A percentile compares a stretch with the other conserved stretches of the same genome.
Conservation (phyloP, 2,329 filamentous ascomycete genomes). For the Beauveria rudraprayagi region DNA sequence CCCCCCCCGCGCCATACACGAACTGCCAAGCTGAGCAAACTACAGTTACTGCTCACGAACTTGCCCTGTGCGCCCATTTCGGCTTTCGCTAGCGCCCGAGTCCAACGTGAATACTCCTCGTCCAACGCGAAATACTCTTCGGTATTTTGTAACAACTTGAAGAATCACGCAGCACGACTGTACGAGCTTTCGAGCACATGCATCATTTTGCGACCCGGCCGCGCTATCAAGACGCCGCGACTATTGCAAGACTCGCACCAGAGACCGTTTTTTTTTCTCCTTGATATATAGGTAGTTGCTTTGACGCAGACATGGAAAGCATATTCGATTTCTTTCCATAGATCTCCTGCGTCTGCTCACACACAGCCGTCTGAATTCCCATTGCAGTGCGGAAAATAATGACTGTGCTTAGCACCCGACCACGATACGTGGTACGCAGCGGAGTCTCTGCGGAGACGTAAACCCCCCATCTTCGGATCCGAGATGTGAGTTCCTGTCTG, state of each 20-base stretch:
- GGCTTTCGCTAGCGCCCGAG: background rate
- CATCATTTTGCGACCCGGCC: no score
- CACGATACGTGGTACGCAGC: conserved; percentile 25
- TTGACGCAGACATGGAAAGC: no score
- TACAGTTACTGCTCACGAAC: background rate
- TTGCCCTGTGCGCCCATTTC: background rate
- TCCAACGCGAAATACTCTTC: background rate
- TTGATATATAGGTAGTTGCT: no score
- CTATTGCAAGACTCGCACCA: background rate
- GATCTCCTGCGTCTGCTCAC: no score
- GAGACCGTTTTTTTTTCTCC: no score
- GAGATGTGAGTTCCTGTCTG: conserved; percentile 32
- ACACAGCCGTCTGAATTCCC: no score
- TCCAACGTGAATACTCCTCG: background rate
- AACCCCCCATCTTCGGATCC: conserved; percentile 25
- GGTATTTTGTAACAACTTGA: background rate
- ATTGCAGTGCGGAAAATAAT: conserved; percentile 11
- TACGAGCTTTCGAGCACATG: no score
- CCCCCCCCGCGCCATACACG: background rate
- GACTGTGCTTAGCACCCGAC: conserved; percentile 34
- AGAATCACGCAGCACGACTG: no score
- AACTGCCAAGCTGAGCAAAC: background rate
- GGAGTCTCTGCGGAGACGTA: background rate
- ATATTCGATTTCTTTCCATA: no score
- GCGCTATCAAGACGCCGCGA: background rate